A percentile compares a stretch with the other conserved stretches of the same genome.
These are phyloP conservation scores for Tuber brumale DNA, from an alignment of 495 filamentous ascomycete genomes.

Conservation along the genomic window DNA sequence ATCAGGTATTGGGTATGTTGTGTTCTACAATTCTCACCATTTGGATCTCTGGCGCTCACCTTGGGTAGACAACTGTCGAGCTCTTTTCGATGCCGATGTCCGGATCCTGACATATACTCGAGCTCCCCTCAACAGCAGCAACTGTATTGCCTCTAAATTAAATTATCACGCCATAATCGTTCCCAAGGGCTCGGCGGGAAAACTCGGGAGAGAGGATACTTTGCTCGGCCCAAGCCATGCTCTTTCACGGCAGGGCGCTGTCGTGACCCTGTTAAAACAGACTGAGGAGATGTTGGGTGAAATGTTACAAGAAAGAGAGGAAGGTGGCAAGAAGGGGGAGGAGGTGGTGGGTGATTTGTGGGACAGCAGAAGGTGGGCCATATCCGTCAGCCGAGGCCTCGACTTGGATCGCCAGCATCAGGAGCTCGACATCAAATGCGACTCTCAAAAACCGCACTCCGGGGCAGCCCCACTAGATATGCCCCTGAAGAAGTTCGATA, in stretches of 20 bases:
- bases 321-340: neutral
- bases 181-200: neutral
- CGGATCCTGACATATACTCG: conserved; percentile 2
- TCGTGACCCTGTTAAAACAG: neutral
- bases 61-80: conserved; percentile 2
- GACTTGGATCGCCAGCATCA: neutral
- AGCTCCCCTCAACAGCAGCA: neutral
- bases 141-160: neutral
- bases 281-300: neutral
- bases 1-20: neutral
- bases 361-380: neutral
- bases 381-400: neutral
- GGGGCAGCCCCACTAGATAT: neutral
- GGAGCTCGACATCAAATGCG: neutral
- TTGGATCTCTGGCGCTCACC: neutral
- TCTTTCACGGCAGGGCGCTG: neutral
- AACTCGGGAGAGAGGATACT: neutral
- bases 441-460: neutral
- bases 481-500: neutral
- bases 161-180: neutral
- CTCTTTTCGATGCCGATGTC: conserved; percentile 1
- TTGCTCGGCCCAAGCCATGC: neutral
- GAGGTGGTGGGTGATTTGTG: neutral
- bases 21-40: neutral
- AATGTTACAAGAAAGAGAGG: neutral